A percentile compares a stretch with the other conserved stretches of the same genome.
These are phyloP conservation scores for Thuidium tamariscinum DNA, from an alignment of 225 moss, liverwort and hornwort genomes.

Conservation along the genomic window DNA sequence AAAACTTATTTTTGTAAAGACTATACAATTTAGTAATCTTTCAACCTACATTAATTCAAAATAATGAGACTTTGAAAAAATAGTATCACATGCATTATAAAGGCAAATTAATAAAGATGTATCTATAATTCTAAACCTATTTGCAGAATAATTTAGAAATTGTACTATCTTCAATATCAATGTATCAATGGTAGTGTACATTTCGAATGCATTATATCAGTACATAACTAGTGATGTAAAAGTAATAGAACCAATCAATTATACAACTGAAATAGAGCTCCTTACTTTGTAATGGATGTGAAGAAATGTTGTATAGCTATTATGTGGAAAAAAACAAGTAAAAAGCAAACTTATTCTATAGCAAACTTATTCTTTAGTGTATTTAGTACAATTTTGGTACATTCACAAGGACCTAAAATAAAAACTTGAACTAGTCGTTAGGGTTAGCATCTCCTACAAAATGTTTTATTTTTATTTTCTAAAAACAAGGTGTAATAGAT, in stretches of 20 bases:
- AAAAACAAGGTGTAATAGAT: neutral
- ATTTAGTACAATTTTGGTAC: neutral
- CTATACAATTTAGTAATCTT: neutral
- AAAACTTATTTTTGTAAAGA: neutral
- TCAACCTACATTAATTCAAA: neutral
- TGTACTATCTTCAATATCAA: neutral
- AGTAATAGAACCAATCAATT: rapidly evolving
- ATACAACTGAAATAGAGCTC: rapidly evolving
- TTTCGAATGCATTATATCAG: neutral
- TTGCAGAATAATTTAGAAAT: neutral
- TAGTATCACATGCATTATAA: neutral
- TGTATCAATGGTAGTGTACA: neutral
- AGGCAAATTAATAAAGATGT: neutral
- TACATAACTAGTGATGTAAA: neutral
- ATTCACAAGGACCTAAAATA: neutral
- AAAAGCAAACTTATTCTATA: neutral
- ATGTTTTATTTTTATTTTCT: too few species aligned
- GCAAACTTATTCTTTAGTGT: neutral
- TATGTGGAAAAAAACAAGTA: rapidly evolving
- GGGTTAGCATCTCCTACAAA: neutral
- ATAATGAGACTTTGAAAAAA: neutral
- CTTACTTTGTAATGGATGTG: neutral
- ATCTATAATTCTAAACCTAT: neutral
- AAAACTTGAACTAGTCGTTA: rapidly evolving
- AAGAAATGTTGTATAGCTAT: neutral